These are phyloP conservation scores for Pseudogymnoascus sp. DNA, from an alignment of 2,329 filamentous ascomycete genomes.

Conservation along the genomic window DNA sequence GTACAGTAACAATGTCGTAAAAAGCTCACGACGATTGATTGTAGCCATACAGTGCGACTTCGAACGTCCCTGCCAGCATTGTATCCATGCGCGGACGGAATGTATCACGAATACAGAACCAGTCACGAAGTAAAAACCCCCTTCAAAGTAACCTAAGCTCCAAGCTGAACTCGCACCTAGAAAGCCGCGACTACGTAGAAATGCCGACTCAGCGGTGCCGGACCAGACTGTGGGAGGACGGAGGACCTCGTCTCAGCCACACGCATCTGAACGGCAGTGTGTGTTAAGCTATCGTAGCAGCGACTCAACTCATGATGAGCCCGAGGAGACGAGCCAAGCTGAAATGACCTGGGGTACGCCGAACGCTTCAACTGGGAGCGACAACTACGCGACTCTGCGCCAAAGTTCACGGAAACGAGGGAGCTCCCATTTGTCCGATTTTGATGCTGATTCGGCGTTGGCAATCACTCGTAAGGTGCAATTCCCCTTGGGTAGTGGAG, in stretches of 20 bases:
- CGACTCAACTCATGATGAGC: not conserved
- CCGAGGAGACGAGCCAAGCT: not conserved
- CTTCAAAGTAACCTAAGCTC: conserved; percentile 13
- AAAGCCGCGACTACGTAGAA: not conserved
- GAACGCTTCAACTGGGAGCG: not conserved
- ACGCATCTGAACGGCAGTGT: not conserved
- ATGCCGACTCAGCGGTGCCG: not conserved
- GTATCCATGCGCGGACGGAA: conserved; percentile 24
- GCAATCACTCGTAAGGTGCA: conserved; percentile 26
- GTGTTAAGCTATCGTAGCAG: not conserved
- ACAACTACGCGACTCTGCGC: not conserved
- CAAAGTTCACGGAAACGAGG: not conserved
- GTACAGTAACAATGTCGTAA: conserved; percentile 2
- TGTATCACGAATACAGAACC: conserved; percentile 12
- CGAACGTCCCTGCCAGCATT: conserved; percentile 29
- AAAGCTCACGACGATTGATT: not conserved
- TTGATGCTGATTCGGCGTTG: conserved; percentile 29
- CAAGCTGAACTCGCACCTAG: not conserved
- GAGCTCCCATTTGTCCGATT: conserved; percentile 4
- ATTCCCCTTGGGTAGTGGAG: not conserved
- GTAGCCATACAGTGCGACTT: conserved; percentile 25
- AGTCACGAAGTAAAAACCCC: conserved; percentile 15
- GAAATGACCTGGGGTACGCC: not conserved
- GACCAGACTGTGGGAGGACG: not conserved
- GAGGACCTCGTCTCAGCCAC: not conserved